Percentiles rank a stretch among this genome's conserved stretches.
Conservation (phyloP, 1,284 basidiomycete species). For the Naganishia cerealis region DNA sequence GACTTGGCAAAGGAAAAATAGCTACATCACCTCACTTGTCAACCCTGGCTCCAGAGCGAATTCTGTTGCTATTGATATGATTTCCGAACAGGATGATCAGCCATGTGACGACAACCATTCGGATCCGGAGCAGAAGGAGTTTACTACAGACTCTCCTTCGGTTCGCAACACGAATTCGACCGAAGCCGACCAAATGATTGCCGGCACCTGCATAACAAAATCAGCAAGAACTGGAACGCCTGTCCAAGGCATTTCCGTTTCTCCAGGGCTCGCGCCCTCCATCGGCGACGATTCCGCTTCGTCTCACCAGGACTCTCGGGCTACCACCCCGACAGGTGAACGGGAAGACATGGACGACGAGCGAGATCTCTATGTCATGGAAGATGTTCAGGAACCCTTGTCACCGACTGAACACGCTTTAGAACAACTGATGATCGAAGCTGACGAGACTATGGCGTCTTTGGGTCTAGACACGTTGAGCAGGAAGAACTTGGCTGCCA, state of each 20-base stretch:
- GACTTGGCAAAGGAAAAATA: not conserved
- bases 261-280: conserved; percentile 45
- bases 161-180: not conserved
- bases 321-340: conserved; percentile 10
- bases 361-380: not conserved
- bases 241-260: conserved; percentile 3
- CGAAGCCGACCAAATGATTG: not conserved
- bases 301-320: conserved; percentile 38
- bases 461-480: conserved; percentile 9
- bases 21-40: not conserved
- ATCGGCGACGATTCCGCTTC: conserved; percentile 44
- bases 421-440: conserved; percentile 22
- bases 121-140: not conserved
- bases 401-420: conserved; percentile 25
- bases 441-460: conserved; percentile 21
- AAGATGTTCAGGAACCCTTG: not conserved
- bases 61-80: conserved; percentile 4
- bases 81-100: conserved; percentile 7
- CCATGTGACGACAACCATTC: conserved; percentile 10
- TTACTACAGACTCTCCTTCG: not conserved
- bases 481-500: conserved; percentile 7
- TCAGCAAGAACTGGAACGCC: not conserved
- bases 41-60: not conserved
- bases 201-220: not conserved
- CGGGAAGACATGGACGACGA: not conserved